Conservation (phyloP, 495 filamentous ascomycete species). For the Neurospora hispaniola region DNA sequence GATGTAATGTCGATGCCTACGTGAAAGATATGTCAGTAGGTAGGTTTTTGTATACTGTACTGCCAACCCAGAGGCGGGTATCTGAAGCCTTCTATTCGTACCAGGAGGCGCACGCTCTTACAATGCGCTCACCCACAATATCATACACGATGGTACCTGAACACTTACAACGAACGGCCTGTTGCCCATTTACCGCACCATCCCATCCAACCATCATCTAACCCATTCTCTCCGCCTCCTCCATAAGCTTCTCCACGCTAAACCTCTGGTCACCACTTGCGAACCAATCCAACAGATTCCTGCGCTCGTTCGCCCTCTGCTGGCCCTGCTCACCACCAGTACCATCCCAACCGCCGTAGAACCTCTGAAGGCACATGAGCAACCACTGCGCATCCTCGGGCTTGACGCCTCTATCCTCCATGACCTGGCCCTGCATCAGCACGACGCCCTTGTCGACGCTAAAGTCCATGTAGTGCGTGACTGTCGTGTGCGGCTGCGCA, state of each 20-base stretch:
- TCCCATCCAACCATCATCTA: conserved; percentile 11
- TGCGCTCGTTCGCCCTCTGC: conserved; percentile 35
- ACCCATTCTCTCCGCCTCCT: conserved; percentile 72
- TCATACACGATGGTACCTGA: background rate
- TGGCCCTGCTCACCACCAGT: conserved; percentile 33
- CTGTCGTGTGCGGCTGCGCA: conserved; percentile 80
- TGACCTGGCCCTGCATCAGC: conserved; percentile 70
- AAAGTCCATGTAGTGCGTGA: conserved; percentile 82
- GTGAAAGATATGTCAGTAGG: background rate
- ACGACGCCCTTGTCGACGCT: conserved; percentile 62
- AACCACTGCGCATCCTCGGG: conserved; percentile 77
- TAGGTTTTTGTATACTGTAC: background rate
- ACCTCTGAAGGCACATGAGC: conserved; percentile 89
- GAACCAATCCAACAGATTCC: conserved; percentile 70
- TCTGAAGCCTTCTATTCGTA: background rate
- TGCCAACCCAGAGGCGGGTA: background rate
- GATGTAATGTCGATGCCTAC: background rate
- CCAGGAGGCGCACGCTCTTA: background rate
- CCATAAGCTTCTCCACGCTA: conserved; percentile 71
- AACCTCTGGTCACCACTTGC: conserved; percentile 65
- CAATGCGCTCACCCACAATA: background rate
- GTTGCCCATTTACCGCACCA: background rate
- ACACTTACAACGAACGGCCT: background rate
- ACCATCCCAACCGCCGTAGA: conserved; percentile 53
- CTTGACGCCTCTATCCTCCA: conserved; percentile 64